These are phyloP conservation scores for Salix koriyanagi DNA, from an alignment of 345 rosid genomes.

Conservation along the genomic window DNA sequence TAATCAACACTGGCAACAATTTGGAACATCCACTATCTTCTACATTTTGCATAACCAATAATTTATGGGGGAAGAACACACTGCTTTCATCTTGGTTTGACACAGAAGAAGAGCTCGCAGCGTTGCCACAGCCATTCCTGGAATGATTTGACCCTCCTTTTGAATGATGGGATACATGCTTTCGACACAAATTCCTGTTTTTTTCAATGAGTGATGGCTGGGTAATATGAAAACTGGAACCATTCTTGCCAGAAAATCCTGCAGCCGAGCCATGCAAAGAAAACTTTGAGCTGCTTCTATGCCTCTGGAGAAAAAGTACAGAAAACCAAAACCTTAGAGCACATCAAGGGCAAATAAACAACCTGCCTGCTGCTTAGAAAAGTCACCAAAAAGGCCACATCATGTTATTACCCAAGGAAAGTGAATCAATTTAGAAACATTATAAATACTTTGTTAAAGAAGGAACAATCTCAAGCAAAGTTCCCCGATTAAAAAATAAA, in stretches of 20 bases:
- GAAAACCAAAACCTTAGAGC: slow-evolving; percentile 7
- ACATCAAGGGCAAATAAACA: background rate
- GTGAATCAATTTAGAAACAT: background rate
- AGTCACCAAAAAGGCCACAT: background rate
- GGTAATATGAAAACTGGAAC: slow-evolving; percentile 24
- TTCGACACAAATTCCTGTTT: slow-evolving; percentile 25
- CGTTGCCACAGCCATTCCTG: slow-evolving; percentile 8
- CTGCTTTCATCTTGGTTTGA: slow-evolving; percentile 24
- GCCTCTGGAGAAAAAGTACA: slow-evolving; percentile 34
- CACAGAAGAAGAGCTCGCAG: slow-evolving; percentile 21
- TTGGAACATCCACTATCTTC: slow-evolving; percentile 23
- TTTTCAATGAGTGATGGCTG: slow-evolving; percentile 26
- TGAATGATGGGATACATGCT: slow-evolving; percentile 23
- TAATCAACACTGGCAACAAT: slow-evolving; percentile 10
- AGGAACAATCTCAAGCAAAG: background rate
- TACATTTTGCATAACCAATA: slow-evolving; percentile 23
- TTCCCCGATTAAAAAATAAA: background rate
- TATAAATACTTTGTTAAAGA: background rate
- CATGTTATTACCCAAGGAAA: background rate
- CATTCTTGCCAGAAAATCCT: slow-evolving; percentile 42
- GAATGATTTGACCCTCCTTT: slow-evolving; percentile 21
- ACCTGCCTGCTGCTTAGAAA: background rate
- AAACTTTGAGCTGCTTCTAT: slow-evolving; percentile 47
- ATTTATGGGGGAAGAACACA: slow-evolving; percentile 11
- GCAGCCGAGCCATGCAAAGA: slow-evolving; percentile 46